Evolutionary conservation across 2,329 filamentous ascomycete species (phyloP).

Genomic region (Neoscytalidium dimidiatum): DNA sequence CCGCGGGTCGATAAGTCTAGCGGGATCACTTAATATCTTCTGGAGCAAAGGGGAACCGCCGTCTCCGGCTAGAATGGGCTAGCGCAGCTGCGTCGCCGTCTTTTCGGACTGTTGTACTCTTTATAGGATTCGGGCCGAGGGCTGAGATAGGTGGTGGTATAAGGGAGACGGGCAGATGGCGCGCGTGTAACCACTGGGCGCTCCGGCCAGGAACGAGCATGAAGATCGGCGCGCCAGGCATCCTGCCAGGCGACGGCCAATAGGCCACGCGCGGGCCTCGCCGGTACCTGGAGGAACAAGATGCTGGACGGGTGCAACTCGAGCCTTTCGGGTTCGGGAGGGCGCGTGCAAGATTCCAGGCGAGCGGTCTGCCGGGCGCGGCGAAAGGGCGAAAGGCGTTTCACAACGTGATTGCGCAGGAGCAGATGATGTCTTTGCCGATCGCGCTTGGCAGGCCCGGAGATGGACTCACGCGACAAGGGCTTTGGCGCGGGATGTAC

Average conservation of each 20-base stretch:
- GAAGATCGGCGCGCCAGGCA: not conserved
- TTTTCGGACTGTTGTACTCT: constrained; percentile 1
- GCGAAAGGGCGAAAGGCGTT: not conserved
- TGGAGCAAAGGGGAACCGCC: not conserved
- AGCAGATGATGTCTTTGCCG: not conserved
- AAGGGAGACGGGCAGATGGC: not conserved
- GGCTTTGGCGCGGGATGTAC: not conserved
- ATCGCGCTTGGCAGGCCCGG: not conserved
- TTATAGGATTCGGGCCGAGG: constrained; percentile 1
- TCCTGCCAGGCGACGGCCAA: not conserved
- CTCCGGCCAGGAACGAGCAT: not conserved
- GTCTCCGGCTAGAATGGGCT: not conserved
- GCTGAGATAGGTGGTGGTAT: not conserved
- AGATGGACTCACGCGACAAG: not conserved
- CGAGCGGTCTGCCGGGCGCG: not conserved
- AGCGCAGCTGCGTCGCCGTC: not conserved
- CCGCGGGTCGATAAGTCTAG: constrained; percentile 1
- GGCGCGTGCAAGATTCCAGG: not conserved
- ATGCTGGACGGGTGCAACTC: not conserved
- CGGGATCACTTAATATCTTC: not conserved
- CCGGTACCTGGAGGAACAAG: not conserved
- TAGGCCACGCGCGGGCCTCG: not conserved
- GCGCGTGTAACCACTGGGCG: not conserved
- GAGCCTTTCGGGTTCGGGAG: not conserved
- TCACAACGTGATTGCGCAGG: not conserved